These are phyloP conservation scores for Xylaria grammica DNA, from an alignment of 495 filamentous ascomycete species.

Conservation along the genomic window DNA sequence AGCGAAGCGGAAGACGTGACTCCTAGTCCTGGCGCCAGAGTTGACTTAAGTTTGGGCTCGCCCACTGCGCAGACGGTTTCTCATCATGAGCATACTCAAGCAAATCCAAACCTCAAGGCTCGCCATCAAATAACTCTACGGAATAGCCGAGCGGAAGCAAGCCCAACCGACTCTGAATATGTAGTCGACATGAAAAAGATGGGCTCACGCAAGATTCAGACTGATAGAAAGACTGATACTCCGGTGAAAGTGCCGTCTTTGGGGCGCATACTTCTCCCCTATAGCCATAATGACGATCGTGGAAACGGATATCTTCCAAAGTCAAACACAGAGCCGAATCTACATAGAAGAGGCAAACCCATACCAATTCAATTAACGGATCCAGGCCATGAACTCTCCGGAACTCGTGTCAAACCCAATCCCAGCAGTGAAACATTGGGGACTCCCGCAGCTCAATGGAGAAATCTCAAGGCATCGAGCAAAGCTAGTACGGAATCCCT, in stretches of 20 bases:
- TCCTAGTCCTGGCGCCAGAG: background rate
- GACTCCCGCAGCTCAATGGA: slow-evolving; percentile 23
- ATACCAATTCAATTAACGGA: background rate
- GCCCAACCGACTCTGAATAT: background rate
- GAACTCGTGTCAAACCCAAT: background rate
- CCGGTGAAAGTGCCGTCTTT: background rate
- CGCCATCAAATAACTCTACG: background rate
- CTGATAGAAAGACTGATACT: background rate
- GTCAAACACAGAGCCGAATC: background rate
- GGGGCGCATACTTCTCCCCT: background rate
- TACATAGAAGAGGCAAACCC: background rate
- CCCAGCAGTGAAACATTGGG: slow-evolving; percentile 13
- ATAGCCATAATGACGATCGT: background rate
- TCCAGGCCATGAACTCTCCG: background rate
- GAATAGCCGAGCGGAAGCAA: background rate
- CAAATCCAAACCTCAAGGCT: background rate
- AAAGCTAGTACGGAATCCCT: slow-evolving; percentile 33
- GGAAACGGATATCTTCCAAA: background rate
- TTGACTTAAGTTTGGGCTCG: background rate
- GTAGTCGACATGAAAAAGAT: background rate
- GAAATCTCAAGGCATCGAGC: slow-evolving; percentile 26
- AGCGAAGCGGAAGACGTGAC: background rate
- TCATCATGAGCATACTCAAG: background rate
- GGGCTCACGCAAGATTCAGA: background rate
- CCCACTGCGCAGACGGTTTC: background rate